phyloP scores from a whole-genome alignment of 2,329 filamentous ascomycete species.

The Trichoderma koningiopsis region DNA sequence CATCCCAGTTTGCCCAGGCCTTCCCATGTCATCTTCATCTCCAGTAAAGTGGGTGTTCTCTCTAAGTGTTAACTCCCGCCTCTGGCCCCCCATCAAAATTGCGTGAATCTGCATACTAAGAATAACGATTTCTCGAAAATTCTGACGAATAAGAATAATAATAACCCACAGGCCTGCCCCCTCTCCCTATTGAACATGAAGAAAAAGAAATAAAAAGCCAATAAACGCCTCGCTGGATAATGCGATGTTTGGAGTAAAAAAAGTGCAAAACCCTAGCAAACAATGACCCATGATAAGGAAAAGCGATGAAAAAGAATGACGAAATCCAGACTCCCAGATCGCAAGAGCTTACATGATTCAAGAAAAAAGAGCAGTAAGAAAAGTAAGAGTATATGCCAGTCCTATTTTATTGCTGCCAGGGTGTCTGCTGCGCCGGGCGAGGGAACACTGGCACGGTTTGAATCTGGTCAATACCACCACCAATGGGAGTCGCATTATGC shows the following conservation, averaged over 20 bases:
- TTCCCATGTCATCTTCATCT: background rate
- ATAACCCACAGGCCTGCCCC: background rate
- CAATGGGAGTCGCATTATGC: constrained; percentile 72
- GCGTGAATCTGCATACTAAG: constrained; percentile 6
- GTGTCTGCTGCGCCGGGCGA: constrained; percentile 66
- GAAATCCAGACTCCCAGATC: constrained; percentile 21
- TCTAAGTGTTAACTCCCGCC: background rate
- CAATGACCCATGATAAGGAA: constrained; percentile 6
- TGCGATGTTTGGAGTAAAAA: constrained; percentile 26
- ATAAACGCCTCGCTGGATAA: constrained; percentile 27
- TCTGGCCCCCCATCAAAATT: background rate
- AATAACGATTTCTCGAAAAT: background rate
- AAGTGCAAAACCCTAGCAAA: constrained; percentile 17
- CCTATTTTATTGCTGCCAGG: constrained; percentile 56
- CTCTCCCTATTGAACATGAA: background rate
- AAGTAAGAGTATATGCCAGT: background rate
- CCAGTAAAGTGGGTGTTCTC: background rate
- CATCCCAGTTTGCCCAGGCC: background rate
- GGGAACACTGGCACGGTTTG: constrained; percentile 85
- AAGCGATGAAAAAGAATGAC: constrained; percentile 15
- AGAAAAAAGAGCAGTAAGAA: background rate
- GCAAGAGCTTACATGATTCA: constrained; percentile 18
- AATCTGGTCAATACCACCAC: constrained; percentile 77
- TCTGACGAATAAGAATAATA: constrained; percentile 18
- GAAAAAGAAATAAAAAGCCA: constrained; percentile 2